Evolutionary conservation across 2,329 filamentous ascomycete genomes (phyloP), one percentile per base, ranked within the genome.

Genomic region (Ophiostoma perfectum): DNA sequence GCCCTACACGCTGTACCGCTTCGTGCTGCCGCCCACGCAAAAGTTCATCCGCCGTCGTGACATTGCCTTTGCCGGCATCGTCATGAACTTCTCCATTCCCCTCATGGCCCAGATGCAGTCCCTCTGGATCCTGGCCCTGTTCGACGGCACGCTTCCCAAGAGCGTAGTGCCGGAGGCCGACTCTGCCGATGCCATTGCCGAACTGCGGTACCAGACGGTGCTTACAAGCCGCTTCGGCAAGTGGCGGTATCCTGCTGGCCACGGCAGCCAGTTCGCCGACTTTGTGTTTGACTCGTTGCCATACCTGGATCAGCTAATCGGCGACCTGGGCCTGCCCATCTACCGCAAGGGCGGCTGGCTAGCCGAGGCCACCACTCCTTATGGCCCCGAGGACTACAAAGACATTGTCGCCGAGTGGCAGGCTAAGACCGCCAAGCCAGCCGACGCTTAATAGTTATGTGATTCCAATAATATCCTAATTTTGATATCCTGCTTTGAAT

Each of bases 231-330:
- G 89, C 49, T 94, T 89, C 75, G 88, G 88, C 4, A 86, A 83
- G 71, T 89, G 88, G 84, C 82, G 90, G 39, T 90, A 90, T 73
- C 86, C 88, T 0, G 82, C 80, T 3, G 90, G 89, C 0, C 88
- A 86, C 73, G 89, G 89, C 0, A 80, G 79, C 52, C 82, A 81
- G 74, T 81, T 83, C 69, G 88, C 88, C 0, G 90, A 91, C 75
- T 88, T 93, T 72, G 87, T 91, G 18, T 93, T 94, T 74, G 91
- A 95, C 76, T 84, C 84, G 0, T 75, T 94, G 67, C 90, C 90
- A 4, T 95, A 92, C 69, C 75, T 92, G 18, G 90, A 93, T 76
- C 74, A 88, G 74, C 75, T 94, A 74, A 75, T 91, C 70, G 78
- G 79, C 4, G 90, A 94, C 75, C 73, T 93, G 68, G 89, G 86